Evolutionary conservation across 1,284 basidiomycete species (phyloP).

Genomic region (Cerioporus squamosus): DNA sequence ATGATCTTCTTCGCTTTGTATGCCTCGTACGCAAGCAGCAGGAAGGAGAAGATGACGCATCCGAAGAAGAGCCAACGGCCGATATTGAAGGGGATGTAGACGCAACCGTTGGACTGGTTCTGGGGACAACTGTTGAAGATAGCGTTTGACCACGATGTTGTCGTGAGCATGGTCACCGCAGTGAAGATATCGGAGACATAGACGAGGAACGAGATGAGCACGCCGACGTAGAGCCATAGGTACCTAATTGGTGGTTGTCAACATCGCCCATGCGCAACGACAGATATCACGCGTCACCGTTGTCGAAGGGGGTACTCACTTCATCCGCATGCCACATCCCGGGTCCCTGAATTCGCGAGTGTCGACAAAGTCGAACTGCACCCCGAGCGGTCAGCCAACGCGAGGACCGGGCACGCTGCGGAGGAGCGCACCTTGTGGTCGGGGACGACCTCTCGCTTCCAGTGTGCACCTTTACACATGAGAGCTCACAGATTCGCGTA

Average conservation of each 20-base stretch:
- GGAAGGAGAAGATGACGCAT: conserved; percentile 97
- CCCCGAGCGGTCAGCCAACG: conserved; percentile 16
- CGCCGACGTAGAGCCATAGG: conserved; percentile 87
- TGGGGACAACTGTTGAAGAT: conserved; percentile 78
- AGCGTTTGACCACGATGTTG: conserved; percentile 87
- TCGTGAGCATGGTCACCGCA: conserved; percentile 95
- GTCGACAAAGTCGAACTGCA: conserved; percentile 96
- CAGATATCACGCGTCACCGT: too few species aligned
- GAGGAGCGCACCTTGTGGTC: conserved; percentile 87
- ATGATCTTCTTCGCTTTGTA: conserved; percentile 94
- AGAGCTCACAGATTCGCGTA: conserved; percentile 32
- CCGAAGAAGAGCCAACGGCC: conserved; percentile 98
- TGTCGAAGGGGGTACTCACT: conserved; percentile 53
- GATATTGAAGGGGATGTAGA: conserved; percentile 87
- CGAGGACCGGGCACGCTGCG: neutral
- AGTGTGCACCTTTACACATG: conserved; percentile 81
- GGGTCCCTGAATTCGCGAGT: conserved; percentile 90
- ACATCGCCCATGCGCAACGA: neutral
- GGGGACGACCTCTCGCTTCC: conserved; percentile 97
- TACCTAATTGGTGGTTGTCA: conserved; percentile 59
- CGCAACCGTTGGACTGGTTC: conserved; percentile 62
- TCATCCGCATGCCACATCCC: conserved; percentile 84
- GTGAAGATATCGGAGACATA: conserved; percentile 99
- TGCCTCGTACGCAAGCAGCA: conserved; percentile 90
- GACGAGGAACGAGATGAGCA: conserved; percentile 95